Base-by-base conservation (phyloP, 2,329 filamentous ascomycete species). In the Plenodomus lindquistii region DNA sequence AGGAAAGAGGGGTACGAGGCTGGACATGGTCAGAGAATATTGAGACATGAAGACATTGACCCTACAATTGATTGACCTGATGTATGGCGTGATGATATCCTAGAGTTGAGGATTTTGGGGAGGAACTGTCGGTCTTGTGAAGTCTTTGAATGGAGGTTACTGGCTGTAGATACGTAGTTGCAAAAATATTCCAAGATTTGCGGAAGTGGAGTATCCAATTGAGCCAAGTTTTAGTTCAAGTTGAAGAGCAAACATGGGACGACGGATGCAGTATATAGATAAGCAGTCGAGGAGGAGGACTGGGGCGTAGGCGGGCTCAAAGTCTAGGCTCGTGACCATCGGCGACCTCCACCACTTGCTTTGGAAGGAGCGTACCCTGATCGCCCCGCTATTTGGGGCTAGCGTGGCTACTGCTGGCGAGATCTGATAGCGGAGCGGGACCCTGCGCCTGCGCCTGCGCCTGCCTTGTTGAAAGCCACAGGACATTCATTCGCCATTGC, bases 241-340 rank as follows among this genome's bases (percentile, higher is more conserved):
- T 37, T 50, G 44, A 51, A 55, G 35, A 46, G 43, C 35, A 47
- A 42, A 42, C 19, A 37, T 44, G 24, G 44, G 52, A 44, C 42
- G 55, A 54, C 45, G 54, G 48, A 55, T 50, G 51, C 35, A 48
- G 48, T 16, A 34, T 49, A 37, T 40, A 57, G 61, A 62, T 57
- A 61, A 54, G 46, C 49, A 38, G 36, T 38, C 57, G 43, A 56
- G 47, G 57, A 54, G 51, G 56, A 50, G 45, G 48, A 46, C 46
- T 50, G 54, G 44, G 51, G 49, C 40, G 44, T 37, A 52, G 48
- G 46, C 46, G 46, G 50, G 51, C 46, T 60, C 42, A 36, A 48
- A 50, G 51, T 52, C 57, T 54, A 63, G 61, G 59, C 67, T 69
- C 62, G 63, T 70, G 65, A 66, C 62, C 60, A 57, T 60, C 66